Evolutionary conservation across 345 rosid species (phyloP).

Genomic region (Corymbia maculata): DNA sequence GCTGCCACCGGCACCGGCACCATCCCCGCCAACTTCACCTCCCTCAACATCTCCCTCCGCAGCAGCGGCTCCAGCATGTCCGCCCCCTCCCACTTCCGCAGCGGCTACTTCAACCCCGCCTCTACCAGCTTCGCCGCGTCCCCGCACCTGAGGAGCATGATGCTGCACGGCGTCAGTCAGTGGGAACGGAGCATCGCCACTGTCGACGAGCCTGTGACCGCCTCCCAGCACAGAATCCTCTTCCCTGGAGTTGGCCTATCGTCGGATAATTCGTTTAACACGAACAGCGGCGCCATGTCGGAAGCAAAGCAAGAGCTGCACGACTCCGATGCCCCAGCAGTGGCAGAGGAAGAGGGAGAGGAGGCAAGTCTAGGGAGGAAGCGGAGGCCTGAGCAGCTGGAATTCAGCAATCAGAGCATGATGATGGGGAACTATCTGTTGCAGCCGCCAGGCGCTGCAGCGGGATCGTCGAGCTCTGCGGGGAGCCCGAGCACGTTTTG

Average conservation of each 20-base stretch:
- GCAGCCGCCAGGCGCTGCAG: slow-evolving; percentile 29
- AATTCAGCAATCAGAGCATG: slow-evolving; percentile 4
- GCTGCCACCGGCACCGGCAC: slow-evolving; percentile 96
- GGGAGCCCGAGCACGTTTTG: slow-evolving; percentile 40
- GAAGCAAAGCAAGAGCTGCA: slow-evolving; percentile 28
- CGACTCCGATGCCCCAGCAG: not conserved
- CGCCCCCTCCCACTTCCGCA: slow-evolving; percentile 52
- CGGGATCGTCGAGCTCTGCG: not conserved
- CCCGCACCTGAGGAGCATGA: slow-evolving; percentile 16
- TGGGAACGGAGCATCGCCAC: slow-evolving; percentile 19
- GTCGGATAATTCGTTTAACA: not conserved
- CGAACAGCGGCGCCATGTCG: slow-evolving; percentile 5
- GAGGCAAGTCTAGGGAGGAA: slow-evolving; percentile 9
- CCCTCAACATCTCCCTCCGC: slow-evolving; percentile 80
- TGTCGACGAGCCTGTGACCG: not conserved
- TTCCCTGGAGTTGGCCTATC: slow-evolving; percentile 16
- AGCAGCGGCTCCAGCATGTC: slow-evolving; percentile 74
- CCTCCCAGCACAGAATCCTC: slow-evolving; percentile 14
- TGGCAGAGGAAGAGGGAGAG: slow-evolving; percentile 8
- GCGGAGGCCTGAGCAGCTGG: slow-evolving; percentile 5
- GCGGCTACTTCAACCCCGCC: slow-evolving; percentile 19
- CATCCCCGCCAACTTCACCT: slow-evolving; percentile 84
- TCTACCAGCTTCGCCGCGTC: slow-evolving; percentile 16
- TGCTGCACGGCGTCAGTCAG: not conserved
- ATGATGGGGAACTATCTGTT: slow-evolving; percentile 40